A percentile compares a stretch with the other conserved stretches of the same genome.
Conservation (phyloP, 176 grass and related monocot species). For the Zoysia japonica region DNA sequence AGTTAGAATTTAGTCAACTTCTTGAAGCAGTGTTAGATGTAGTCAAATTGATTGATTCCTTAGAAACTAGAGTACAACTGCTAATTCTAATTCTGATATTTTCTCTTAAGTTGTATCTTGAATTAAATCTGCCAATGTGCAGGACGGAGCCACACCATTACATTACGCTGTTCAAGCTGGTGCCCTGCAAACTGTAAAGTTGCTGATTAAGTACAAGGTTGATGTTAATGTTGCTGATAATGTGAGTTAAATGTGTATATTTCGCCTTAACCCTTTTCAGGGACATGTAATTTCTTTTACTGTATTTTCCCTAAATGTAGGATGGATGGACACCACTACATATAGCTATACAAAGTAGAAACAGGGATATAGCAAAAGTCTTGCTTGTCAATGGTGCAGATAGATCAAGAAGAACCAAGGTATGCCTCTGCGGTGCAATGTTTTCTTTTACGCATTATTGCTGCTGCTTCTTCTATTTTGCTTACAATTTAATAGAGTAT, state of each 20-base stretch:
- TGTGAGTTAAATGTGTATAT: conserved; percentile 43
- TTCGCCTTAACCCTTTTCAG: conserved; percentile 22
- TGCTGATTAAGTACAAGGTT: conserved; percentile 83
- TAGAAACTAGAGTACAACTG: not conserved
- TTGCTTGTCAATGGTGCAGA: conserved; percentile 90
- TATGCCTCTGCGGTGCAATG: conserved; percentile 11
- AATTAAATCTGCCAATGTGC: conserved; percentile 22
- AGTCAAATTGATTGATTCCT: not conserved
- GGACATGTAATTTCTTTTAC: conserved; percentile 3
- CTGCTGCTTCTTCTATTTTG: not conserved
- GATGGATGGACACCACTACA: conserved; percentile 91
- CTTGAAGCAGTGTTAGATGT: not conserved
- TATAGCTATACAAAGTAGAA: conserved; percentile 88
- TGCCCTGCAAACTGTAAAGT: conserved; percentile 82
- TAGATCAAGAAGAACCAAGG: conserved; percentile 83
- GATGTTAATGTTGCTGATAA: conserved; percentile 87
- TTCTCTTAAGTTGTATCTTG: not conserved
- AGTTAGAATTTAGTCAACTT: not conserved
- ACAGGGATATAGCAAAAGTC: conserved; percentile 74
- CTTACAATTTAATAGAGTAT: conserved; percentile 2
- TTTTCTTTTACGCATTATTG: not conserved
- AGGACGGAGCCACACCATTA: conserved; percentile 81
- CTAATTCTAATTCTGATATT: not conserved
- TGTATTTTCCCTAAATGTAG: conserved; percentile 35
- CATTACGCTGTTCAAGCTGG: conserved; percentile 95